Conservation (phyloP, 345 rosid species). For the Sapria himalayana region DNA sequence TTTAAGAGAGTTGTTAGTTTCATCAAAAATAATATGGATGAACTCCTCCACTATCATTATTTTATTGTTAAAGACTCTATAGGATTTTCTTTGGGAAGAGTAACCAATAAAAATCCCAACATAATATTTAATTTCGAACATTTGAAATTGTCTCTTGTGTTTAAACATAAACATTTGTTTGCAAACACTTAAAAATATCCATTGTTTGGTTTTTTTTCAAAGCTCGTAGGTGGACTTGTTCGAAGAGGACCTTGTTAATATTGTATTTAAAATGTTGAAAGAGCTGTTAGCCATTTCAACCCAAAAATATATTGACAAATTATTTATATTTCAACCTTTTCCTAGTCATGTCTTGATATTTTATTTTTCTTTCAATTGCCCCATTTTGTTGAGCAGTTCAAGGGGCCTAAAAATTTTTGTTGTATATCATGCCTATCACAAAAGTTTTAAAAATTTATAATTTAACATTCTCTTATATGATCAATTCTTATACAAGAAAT, state of each 20-base stretch:
- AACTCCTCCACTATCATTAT: not conserved
- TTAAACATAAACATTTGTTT: not conserved
- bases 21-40: not conserved
- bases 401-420: not conserved
- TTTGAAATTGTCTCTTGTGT: not conserved
- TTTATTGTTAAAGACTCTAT: not conserved
- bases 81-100: not conserved
- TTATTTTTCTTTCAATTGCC: not conserved
- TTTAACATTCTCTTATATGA: not conserved
- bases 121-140: slow-evolving; percentile 1
- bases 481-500: not conserved
- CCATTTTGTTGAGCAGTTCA: slow-evolving; percentile 1
- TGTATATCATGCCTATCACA: not conserved
- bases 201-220: not conserved
- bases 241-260: not conserved
- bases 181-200: not conserved
- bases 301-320: not conserved
- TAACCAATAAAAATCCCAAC: slow-evolving; percentile 1
- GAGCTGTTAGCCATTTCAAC: not conserved
- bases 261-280: not conserved
- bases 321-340: not conserved
- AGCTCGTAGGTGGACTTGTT: slow-evolving; percentile 2
- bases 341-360: not conserved
- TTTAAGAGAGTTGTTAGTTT: not conserved
- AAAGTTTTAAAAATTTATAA: not conserved